Conservation (phyloP, 2,329 filamentous ascomycete species). For the Didymella segeticola region DNA sequence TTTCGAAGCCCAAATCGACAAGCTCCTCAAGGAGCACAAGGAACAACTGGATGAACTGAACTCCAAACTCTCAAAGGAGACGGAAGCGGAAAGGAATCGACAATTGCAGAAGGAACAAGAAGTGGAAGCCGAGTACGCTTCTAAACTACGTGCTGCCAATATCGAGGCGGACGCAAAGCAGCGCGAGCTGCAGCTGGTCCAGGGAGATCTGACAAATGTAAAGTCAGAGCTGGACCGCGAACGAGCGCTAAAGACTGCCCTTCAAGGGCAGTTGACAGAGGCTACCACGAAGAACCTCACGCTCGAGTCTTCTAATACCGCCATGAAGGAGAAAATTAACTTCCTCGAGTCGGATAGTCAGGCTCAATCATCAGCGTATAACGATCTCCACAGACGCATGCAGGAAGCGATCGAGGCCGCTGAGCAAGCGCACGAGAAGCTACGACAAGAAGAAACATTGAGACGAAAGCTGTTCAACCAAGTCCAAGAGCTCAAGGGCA, state of each 20-base stretch:
- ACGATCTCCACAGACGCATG: slow-evolving; percentile 79
- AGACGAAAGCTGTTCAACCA: slow-evolving; percentile 94
- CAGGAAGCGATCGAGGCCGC: slow-evolving; percentile 76
- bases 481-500: slow-evolving; percentile 96
- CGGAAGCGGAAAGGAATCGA: slow-evolving; percentile 69
- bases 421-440: slow-evolving; percentile 75
- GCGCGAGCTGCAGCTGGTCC: slow-evolving; percentile 58
- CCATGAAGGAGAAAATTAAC: slow-evolving; percentile 80
- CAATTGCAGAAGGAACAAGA: slow-evolving; percentile 70
- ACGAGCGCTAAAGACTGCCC: slow-evolving; percentile 63
- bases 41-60: slow-evolving; percentile 72
- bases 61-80: slow-evolving; percentile 66
- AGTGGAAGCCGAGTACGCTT: slow-evolving; percentile 61
- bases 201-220: slow-evolving; percentile 58
- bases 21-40: slow-evolving; percentile 66
- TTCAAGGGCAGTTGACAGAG: slow-evolving; percentile 61
- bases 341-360: slow-evolving; percentile 91
- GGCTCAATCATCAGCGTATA: slow-evolving; percentile 85
- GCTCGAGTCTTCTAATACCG: slow-evolving; percentile 77
- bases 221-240: slow-evolving; percentile 61
- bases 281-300: slow-evolving; percentile 53
- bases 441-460: slow-evolving; percentile 89
- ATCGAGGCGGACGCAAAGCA: slow-evolving; percentile 62
- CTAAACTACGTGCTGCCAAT: slow-evolving; percentile 68
- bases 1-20: slow-evolving; percentile 63